Percentiles rank a stretch among this genome's conserved stretches.
Conservation (phyloP, 2,329 filamentous ascomycete species). For the Simplicillium aogashimaense region DNA sequence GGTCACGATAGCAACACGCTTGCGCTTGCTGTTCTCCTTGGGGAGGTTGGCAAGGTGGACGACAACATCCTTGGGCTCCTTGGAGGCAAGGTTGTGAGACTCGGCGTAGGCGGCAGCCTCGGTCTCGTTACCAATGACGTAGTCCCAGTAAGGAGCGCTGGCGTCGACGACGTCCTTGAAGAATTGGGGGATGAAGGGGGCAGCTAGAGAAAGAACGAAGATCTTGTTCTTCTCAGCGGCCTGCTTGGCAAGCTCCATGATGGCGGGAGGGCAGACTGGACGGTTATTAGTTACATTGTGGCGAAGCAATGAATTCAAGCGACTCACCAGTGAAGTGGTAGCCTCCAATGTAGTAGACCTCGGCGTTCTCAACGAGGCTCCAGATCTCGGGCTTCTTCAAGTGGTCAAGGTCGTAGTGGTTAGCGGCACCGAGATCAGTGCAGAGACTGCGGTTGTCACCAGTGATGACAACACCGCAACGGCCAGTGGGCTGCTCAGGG, state of each 20-base stretch:
- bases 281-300: background rate
- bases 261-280: constrained; percentile 78
- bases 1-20: constrained; percentile 83
- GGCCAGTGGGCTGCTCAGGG: constrained; percentile 72
- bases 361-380: constrained; percentile 79
- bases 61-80: constrained; percentile 76
- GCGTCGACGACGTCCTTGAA: constrained; percentile 94
- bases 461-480: constrained; percentile 94
- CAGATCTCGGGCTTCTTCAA: constrained; percentile 87
- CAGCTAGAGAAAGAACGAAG: constrained; percentile 85
- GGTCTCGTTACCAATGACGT: constrained; percentile 93
- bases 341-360: constrained; percentile 87
- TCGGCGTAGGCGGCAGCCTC: constrained; percentile 85
- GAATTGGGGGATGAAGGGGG: constrained; percentile 93
- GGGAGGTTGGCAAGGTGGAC: constrained; percentile 77
- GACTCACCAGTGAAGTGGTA: constrained; percentile 75
- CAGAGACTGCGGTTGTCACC: constrained; percentile 91
- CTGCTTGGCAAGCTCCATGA: constrained; percentile 82
- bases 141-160: constrained; percentile 86
- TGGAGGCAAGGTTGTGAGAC: constrained; percentile 63
- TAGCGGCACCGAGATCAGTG: constrained; percentile 92
- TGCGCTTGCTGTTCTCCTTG: constrained; percentile 81
- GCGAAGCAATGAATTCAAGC: background rate
- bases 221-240: constrained; percentile 82
- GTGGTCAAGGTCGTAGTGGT: constrained; percentile 93